phyloP scores from a whole-genome alignment of 75 land plant species.

The Cryptomeria japonica region DNA sequence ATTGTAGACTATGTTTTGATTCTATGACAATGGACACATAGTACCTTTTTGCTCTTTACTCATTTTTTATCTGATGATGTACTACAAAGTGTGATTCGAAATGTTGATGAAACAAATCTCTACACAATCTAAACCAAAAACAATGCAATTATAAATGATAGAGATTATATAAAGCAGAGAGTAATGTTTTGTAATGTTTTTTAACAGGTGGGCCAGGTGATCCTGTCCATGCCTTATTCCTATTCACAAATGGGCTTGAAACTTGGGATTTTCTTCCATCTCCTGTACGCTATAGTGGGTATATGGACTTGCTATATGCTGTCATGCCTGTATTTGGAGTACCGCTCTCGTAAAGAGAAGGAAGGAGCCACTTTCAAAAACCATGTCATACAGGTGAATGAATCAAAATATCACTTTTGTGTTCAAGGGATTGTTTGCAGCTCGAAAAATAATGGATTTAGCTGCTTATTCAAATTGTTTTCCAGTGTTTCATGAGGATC shows the following conservation, averaged over 20 bases:
- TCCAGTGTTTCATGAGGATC: too few relatives aligned
- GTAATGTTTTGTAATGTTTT: background rate
- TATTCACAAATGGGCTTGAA: constrained; percentile 40
- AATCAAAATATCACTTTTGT: background rate
- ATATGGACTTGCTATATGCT: constrained; percentile 41
- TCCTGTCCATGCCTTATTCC: constrained; percentile 42
- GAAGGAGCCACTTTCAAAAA: constrained; percentile 50
- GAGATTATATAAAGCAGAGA: background rate
- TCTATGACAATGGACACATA: background rate
- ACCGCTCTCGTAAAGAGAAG: constrained; percentile 37
- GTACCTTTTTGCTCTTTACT: background rate
- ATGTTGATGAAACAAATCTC: too few relatives aligned
- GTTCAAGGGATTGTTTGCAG: background rate
- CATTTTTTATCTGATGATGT: too few relatives aligned
- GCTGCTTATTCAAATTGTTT: background rate
- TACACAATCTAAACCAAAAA: too few relatives aligned
- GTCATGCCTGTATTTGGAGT: constrained; percentile 39
- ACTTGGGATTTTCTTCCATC: constrained; percentile 31
- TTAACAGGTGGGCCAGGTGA: constrained; percentile 44
- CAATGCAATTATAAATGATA: too few relatives aligned
- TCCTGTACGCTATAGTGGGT: constrained; percentile 30
- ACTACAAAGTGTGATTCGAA: too few relatives aligned
- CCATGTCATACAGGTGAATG: constrained; percentile 32
- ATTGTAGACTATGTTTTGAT: background rate
- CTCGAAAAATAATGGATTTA: background rate